Conservation (phyloP, 2,329 filamentous ascomycete genomes). For the Coniochaeta sp. region DNA sequence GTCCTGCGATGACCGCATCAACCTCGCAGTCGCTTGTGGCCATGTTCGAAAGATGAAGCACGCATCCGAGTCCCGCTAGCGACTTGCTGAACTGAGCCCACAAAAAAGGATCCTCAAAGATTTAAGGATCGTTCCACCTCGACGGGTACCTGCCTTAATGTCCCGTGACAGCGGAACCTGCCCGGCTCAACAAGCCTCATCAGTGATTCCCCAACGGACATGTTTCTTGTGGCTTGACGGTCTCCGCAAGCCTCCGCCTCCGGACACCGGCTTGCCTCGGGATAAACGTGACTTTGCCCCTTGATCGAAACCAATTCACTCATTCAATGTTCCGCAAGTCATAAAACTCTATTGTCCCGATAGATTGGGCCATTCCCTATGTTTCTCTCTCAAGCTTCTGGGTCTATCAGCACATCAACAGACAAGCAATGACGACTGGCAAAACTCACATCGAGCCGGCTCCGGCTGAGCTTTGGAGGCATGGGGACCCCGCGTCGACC, state of each 20-base stretch:
- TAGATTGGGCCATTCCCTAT: too few species aligned
- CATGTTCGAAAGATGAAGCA: too few species aligned
- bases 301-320: not conserved
- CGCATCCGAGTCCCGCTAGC: too few species aligned
- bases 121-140: not conserved
- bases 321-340: too few species aligned
- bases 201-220: not conserved
- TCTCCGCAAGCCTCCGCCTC: not conserved
- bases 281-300: not conserved
- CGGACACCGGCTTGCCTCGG: not conserved
- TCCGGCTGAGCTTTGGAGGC: slow-evolving; percentile 58
- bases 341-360: too few species aligned
- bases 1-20: too few species aligned
- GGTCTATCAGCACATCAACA: not conserved
- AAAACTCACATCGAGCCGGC: not conserved
- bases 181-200: not conserved
- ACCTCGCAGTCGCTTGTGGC: too few species aligned
- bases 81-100: too few species aligned
- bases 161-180: not conserved
- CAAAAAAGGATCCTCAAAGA: not conserved
- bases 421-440: not conserved
- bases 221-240: not conserved
- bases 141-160: slow-evolving; percentile 1
- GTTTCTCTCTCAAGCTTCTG: not conserved
- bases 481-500: slow-evolving; percentile 58